Conservation (phyloP, 495 filamentous ascomycete genomes). For the Melanomma pulvis-pyrius region DNA sequence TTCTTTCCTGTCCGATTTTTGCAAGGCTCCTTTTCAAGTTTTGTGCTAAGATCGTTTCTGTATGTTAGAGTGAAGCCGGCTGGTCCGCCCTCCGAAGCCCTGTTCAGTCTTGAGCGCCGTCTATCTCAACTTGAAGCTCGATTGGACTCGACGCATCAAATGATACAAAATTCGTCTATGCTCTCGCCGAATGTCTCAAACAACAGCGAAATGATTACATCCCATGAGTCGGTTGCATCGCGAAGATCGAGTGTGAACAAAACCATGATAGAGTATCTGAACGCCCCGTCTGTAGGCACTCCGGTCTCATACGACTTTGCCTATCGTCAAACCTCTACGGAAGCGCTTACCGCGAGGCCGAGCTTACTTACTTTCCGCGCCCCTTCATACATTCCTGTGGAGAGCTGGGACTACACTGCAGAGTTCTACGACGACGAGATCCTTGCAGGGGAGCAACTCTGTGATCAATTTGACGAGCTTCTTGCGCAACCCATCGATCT, state of each 20-base stretch:
- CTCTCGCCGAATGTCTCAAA: slow-evolving; percentile 9
- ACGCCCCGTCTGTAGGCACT: slow-evolving; percentile 11
- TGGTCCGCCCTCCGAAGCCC: slow-evolving; percentile 7
- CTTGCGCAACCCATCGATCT: slow-evolving; percentile 17
- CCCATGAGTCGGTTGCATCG: slow-evolving; percentile 6
- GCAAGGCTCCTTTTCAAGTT: neutral
- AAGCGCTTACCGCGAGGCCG: slow-evolving; percentile 30
- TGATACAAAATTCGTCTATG: slow-evolving; percentile 13
- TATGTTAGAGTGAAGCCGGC: slow-evolving; percentile 16
- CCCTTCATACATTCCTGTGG: slow-evolving; percentile 28
- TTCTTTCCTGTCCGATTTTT: neutral
- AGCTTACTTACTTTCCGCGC: slow-evolving; percentile 25
- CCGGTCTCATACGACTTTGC: slow-evolving; percentile 26
- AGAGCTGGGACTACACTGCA: slow-evolving; percentile 34
- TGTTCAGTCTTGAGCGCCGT: slow-evolving; percentile 17
- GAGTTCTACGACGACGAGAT: slow-evolving; percentile 35
- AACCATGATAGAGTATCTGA: neutral
- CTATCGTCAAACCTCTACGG: slow-evolving; percentile 32
- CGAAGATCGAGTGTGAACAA: slow-evolving; percentile 20
- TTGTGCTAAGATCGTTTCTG: neutral
- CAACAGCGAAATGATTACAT: neutral
- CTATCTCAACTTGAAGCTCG: slow-evolving; percentile 24
- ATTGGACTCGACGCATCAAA: slow-evolving; percentile 18
- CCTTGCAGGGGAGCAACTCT: slow-evolving; percentile 20
- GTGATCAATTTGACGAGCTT: slow-evolving; percentile 23